These are phyloP conservation scores for Pseudomassariella vexata DNA, from an alignment of 2,329 filamentous ascomycete species.

Conservation along the genomic window DNA sequence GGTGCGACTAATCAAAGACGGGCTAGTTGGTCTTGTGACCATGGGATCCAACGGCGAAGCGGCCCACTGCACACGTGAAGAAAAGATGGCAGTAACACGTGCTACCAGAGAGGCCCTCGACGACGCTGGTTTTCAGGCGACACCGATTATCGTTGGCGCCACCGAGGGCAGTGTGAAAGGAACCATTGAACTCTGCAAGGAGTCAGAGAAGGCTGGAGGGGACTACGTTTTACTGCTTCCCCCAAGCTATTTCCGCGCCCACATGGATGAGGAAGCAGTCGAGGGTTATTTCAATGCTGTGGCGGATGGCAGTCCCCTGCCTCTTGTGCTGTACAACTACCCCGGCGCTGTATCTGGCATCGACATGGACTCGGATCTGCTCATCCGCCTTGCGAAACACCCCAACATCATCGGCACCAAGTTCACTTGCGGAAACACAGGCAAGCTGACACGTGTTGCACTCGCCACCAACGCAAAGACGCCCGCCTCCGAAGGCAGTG, in stretches of 20 bases:
- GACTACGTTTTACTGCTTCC: conserved; percentile 77
- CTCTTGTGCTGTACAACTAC: conserved; percentile 87
- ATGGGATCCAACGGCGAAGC: conserved; percentile 92
- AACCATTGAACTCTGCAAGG: conserved; percentile 68
- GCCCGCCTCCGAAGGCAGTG: conserved; percentile 49
- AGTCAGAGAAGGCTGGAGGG: conserved; percentile 62
- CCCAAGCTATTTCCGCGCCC: conserved; percentile 75
- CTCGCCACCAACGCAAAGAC: conserved; percentile 66
- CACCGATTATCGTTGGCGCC: conserved; percentile 78
- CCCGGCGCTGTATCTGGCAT: conserved; percentile 81
- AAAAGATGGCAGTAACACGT: conserved; percentile 68
- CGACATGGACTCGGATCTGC: conserved; percentile 83
- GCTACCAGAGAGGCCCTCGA: conserved; percentile 79
- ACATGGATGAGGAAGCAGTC: conserved; percentile 69
- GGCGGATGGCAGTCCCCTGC: conserved; percentile 68
- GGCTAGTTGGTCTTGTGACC: conserved; percentile 74
- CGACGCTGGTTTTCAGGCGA: conserved; percentile 66
- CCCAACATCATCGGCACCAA: conserved; percentile 84
- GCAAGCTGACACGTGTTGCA: conserved; percentile 80
- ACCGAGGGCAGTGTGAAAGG: conserved; percentile 77
- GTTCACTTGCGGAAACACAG: conserved; percentile 87
- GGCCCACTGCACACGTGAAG: conserved; percentile 72
- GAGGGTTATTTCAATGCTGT: conserved; percentile 70
- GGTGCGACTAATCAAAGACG: conserved; percentile 68
- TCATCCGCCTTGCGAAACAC: conserved; percentile 74